These are phyloP conservation scores for Colletotrichum scovillei DNA, from an alignment of 2,329 filamentous ascomycete genomes.

Conservation along the genomic window DNA sequence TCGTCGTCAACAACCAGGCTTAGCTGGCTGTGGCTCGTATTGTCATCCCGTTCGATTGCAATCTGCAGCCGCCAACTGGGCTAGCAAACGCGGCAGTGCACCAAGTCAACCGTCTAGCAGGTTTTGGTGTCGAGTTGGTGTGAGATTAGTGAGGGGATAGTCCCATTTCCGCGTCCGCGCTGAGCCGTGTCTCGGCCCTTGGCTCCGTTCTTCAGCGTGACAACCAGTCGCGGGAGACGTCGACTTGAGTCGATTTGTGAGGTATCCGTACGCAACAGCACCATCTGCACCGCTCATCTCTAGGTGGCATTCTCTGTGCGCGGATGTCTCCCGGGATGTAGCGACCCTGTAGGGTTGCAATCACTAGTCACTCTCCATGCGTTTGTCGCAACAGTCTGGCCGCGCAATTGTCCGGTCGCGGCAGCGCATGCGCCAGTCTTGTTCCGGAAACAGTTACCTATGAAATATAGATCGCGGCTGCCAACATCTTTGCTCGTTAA, in stretches of 20 bases:
- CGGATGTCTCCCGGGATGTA: neutral
- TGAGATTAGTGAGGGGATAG: slow-evolving; percentile 24
- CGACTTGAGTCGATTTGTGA: neutral
- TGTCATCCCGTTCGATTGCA: neutral
- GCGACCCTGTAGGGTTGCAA: neutral
- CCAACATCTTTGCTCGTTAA: neutral
- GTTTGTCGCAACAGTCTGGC: neutral
- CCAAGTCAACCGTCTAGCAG: neutral
- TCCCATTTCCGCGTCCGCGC: slow-evolving; percentile 11
- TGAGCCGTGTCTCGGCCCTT: slow-evolving; percentile 26
- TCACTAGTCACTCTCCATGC: neutral
- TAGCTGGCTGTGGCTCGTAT: slow-evolving; percentile 30
- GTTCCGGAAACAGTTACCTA: slow-evolving; percentile 12
- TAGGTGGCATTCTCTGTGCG: neutral
- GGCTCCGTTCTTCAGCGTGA: slow-evolving; percentile 29
- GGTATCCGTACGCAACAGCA: neutral
- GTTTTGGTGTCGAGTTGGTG: slow-evolving; percentile 7
- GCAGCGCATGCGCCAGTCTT: slow-evolving; percentile 14
- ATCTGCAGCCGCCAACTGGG: slow-evolving; percentile 22
- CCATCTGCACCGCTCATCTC: too few relatives aligned
- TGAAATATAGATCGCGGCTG: slow-evolving; percentile 14
- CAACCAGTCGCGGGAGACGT: slow-evolving; percentile 1
- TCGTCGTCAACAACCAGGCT: slow-evolving; percentile 26
- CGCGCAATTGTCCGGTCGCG: slow-evolving; percentile 4
- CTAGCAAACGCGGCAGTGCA: slow-evolving; percentile 35